Percentiles rank a stretch among this genome's conserved stretches.
Evolutionary conservation across 139 green algal genomes (phyloP).

Genomic region (Ostreobium quekettii): DNA sequence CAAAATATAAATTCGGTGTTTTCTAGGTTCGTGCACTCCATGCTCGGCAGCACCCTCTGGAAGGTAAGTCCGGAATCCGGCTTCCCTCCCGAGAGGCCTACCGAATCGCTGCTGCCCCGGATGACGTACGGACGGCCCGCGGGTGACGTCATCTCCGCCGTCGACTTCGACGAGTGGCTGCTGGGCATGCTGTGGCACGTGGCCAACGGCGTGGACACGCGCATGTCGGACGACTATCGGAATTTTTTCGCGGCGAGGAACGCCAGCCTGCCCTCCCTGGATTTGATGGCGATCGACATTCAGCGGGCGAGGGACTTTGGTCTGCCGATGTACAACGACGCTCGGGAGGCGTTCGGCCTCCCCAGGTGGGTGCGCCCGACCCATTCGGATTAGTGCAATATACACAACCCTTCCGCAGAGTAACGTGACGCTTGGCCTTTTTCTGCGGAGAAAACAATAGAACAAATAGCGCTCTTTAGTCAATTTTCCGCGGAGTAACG

Average conservation of each 20-base stretch:
- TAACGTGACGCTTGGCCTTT: too few species aligned
- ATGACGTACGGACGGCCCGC: too few species aligned
- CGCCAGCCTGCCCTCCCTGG: neutral
- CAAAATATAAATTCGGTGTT: too few species aligned
- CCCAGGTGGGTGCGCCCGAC: too few species aligned
- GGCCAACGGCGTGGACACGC: neutral
- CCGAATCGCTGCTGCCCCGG: too few species aligned
- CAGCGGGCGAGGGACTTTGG: conserved; percentile 2
- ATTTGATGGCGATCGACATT: conserved; percentile 7
- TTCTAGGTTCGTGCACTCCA: conserved; percentile 14
- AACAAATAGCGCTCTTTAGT: too few species aligned
- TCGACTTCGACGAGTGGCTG: neutral
- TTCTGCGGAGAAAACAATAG: too few species aligned
- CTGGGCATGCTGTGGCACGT: neutral
- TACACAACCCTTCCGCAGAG: too few species aligned
- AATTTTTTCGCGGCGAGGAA: neutral
- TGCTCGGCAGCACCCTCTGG: conserved; percentile 5
- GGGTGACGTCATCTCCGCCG: neutral
- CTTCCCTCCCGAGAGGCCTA: too few species aligned
- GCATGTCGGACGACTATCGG: neutral
- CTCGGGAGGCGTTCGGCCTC: conserved; percentile 3
- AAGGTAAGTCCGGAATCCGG: neutral
- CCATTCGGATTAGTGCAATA: too few species aligned
- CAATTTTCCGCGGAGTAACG: too few species aligned
- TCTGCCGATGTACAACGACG: conserved; percentile 8